Percentiles rank a stretch among this genome's conserved stretches.
Evolutionary conservation across 2,329 filamentous ascomycete species (phyloP).

Genomic region (Ophiostoma tasmaniense): DNA sequence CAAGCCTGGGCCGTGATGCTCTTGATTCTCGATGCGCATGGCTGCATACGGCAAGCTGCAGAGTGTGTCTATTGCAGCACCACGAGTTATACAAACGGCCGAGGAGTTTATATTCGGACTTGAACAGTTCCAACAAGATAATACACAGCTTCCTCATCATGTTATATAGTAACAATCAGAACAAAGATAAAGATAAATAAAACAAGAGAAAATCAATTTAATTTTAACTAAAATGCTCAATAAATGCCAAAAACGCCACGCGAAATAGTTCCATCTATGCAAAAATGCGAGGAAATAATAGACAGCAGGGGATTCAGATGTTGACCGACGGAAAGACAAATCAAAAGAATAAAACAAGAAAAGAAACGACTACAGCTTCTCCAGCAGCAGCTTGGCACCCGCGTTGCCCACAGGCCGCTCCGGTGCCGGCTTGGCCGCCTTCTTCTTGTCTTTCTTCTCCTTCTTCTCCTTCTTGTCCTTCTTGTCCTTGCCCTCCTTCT

Average conservation of each 20-base stretch:
- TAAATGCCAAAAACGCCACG: slow-evolving; percentile 2
- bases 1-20: too few species aligned
- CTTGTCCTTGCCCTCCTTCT: slow-evolving; percentile 29
- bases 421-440: slow-evolving; percentile 21
- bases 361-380: slow-evolving; percentile 36
- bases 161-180: too few species aligned
- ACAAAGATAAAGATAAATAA: too few species aligned
- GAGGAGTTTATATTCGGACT: too few species aligned
- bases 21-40: too few species aligned
- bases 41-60: too few species aligned
- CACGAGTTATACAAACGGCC: too few species aligned
- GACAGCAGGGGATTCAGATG: not conserved
- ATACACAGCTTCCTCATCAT: too few species aligned
- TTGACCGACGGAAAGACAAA: not conserved
- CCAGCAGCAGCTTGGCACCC: slow-evolving; percentile 52
- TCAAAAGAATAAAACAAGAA: not conserved
- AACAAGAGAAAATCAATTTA: not conserved
- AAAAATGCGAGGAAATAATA: not conserved
- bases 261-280: slow-evolving; percentile 4
- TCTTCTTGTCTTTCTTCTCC: slow-evolving; percentile 32
- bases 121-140: too few species aligned
- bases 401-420: slow-evolving; percentile 47
- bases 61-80: too few species aligned
- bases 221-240: not conserved
- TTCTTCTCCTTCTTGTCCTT: slow-evolving; percentile 24